These are phyloP conservation scores for Euclidium syriacum DNA, from an alignment of 345 rosid species.

Conservation along the genomic window DNA sequence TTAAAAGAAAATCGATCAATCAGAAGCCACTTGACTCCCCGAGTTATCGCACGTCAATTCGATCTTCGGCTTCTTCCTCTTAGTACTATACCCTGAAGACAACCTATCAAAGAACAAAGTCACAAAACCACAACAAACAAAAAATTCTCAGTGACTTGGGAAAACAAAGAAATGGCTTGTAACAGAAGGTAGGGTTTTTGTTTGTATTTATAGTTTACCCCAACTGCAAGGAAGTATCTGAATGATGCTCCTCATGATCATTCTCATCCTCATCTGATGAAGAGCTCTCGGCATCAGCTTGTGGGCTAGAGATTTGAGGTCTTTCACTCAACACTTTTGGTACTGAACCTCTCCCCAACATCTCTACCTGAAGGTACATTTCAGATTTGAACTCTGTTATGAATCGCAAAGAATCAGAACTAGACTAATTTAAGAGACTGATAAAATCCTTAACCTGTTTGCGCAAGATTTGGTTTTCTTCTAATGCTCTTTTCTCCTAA, in stretches of 20 bases:
- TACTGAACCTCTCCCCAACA: conserved; percentile 22
- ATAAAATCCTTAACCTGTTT: conserved; percentile 21
- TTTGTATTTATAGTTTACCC: conserved; percentile 20
- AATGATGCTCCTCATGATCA: conserved; percentile 19
- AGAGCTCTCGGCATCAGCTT: conserved; percentile 24
- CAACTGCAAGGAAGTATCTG: conserved; percentile 34
- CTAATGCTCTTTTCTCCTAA: conserved; percentile 29
- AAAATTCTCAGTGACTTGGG: too few species aligned
- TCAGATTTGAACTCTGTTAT: neutral
- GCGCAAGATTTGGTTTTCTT: conserved; percentile 30
- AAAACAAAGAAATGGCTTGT: conserved; percentile 2
- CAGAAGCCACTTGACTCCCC: conserved; percentile 36
- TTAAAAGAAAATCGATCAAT: conserved; percentile 4
- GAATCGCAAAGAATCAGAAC: neutral
- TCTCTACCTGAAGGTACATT: conserved; percentile 13
- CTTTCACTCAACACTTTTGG: conserved; percentile 8
- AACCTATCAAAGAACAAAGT: conserved; percentile 2
- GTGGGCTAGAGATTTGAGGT: conserved; percentile 13
- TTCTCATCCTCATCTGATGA: conserved; percentile 25
- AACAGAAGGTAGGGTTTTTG: conserved; percentile 19
- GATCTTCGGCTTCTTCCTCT: conserved; percentile 23
- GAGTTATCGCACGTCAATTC: conserved; percentile 26
- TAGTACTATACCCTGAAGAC: conserved; percentile 1
- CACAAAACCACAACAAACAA: neutral
- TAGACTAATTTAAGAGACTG: neutral